phyloP scores from a whole-genome alignment of 2,329 filamentous ascomycete genomes.

The Graphiopsis chlorocephala region DNA sequence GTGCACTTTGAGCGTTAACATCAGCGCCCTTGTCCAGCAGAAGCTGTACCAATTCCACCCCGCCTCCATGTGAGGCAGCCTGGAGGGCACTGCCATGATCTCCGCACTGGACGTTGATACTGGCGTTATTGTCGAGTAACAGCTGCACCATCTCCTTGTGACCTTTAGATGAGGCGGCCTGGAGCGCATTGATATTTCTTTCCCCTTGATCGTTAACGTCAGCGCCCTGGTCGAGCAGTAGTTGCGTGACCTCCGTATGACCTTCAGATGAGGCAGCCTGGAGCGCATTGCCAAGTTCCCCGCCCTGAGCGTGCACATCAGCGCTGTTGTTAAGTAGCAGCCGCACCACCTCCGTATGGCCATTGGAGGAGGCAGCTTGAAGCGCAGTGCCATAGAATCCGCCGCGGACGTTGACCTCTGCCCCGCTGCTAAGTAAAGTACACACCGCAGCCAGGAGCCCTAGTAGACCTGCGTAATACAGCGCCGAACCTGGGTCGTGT shows the following conservation, averaged over 20 bases:
- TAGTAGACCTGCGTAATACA: constrained; percentile 15
- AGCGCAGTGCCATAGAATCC: constrained; percentile 17
- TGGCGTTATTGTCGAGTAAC: too few species aligned
- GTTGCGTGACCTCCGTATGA: background rate
- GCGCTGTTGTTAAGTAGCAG: background rate
- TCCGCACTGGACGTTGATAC: too few species aligned
- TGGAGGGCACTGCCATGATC: too few species aligned
- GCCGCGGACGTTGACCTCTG: constrained; percentile 20
- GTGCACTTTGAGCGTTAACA: too few species aligned
- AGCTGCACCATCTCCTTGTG: too few species aligned
- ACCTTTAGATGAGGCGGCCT: constrained; percentile 19
- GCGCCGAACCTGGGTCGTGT: background rate
- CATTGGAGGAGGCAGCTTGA: constrained; percentile 16
- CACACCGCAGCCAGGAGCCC: background rate
- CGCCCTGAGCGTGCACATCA: constrained; percentile 2
- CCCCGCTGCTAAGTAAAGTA: constrained; percentile 19
- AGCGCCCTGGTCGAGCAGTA: background rate
- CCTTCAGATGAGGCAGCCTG: constrained; percentile 18
- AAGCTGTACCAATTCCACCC: too few species aligned
- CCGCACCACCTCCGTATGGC: background rate
- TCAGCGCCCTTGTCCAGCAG: too few species aligned
- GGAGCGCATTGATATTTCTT: constrained; percentile 15
- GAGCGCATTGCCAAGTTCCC: constrained; percentile 16
- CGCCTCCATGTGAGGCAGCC: too few species aligned
- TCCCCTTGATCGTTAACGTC: constrained; percentile 8